Base-by-base conservation (phyloP, 495 filamentous ascomycete species). In the Hypoxylon cercidicola region DNA sequence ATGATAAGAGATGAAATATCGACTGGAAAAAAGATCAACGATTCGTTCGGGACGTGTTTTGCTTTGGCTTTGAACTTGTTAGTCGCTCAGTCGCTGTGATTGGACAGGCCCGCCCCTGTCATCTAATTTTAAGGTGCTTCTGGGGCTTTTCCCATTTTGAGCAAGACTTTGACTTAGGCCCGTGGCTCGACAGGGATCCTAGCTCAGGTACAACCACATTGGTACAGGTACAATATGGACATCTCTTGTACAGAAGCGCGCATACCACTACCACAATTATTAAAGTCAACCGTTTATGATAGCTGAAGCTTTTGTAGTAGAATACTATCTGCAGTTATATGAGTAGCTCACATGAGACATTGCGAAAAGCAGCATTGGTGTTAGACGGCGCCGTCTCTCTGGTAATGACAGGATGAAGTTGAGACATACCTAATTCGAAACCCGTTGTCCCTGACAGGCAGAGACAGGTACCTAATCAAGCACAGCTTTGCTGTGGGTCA, bases 41-140 rank as follows among this genome's bases (percentile, higher is more conserved):
- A 55, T 62, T 62, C 30, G 50, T 20, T 30, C 35, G 20, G 21
- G 12, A 35, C 18, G 30, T 46, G 45, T 47, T 50, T 66, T 53
- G 55, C 56, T 66, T 60, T 21, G 37, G 44, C 45, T 49, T 58
- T 19, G 40, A 57, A 55, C 50, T 28, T 35, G 28, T 54, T 40
- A 15, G 44, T 19, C 13, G 15, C 39, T 54, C 34, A 15, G 44
- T 19, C 13, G 15, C 39, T 46, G 41, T 55, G 40, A 71, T 73
- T 71, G 64, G 70, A 49, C 39, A 44, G 34, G 41, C 18, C 16
- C 13, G 62, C 21, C 70, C 70, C 50, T 71, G 70, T 62, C 64
- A 47, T 15, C 52, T 59, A 73, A 73, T 73, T 71, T 73, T 60
- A 71, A 70, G 61, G 50, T 62, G 48, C 64, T 60, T 71, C 62